Conservation (phyloP, 2,329 filamentous ascomycete genomes). For the Neophaeococcomyces mojaviensis region DNA sequence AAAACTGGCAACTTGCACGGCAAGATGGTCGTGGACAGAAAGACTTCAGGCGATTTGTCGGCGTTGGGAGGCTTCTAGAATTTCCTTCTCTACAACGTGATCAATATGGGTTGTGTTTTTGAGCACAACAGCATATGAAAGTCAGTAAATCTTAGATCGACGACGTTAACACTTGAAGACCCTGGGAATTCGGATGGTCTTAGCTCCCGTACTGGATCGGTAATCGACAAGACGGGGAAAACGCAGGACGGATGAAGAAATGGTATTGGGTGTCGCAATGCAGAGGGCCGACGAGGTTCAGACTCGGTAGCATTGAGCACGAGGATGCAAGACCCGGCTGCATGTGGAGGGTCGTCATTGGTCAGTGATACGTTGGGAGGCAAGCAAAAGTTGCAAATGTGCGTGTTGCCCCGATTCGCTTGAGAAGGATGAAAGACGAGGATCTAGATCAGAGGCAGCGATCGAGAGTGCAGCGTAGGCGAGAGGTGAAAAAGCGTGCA, state of each 20-base stretch:
- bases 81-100: background rate
- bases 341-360: background rate
- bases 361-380: background rate
- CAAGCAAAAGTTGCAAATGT: background rate
- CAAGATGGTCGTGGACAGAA: background rate
- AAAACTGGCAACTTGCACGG: background rate
- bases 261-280: background rate
- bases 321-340: background rate
- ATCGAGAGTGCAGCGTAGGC: background rate
- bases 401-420: background rate
- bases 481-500: too few species aligned
- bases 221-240: background rate
- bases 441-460: background rate
- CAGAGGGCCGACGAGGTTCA: background rate
- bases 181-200: background rate
- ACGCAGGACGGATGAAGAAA: background rate
- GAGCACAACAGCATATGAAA: constrained; percentile 1
- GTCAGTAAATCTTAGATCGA: background rate
- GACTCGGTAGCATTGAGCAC: background rate
- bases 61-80: background rate
- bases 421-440: background rate
- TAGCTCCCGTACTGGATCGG: too few species aligned
- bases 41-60: background rate
- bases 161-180: constrained; percentile 3
- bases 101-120: background rate